Conservation (phyloP, 257 asterid genomes). For the Solanum piurae region DNA sequence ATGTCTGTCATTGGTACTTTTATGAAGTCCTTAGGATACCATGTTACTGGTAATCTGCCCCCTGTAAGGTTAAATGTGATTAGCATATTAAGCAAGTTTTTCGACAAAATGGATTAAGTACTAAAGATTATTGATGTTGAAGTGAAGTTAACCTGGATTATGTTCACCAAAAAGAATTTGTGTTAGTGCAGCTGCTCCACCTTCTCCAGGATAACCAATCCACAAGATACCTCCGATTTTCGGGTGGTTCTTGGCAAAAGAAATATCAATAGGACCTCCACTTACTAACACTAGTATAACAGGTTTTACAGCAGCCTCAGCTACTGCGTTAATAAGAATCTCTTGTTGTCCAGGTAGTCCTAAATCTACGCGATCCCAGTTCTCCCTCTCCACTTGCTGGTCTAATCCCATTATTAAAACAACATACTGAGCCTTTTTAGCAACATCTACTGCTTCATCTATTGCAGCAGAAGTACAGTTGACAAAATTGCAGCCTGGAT, state of each 20-base stretch:
- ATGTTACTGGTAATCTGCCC: slow-evolving; percentile 58
- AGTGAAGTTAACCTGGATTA: slow-evolving; percentile 40
- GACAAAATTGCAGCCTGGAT: slow-evolving; percentile 30
- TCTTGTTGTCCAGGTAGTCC: slow-evolving; percentile 53
- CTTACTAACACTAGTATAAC: slow-evolving; percentile 37
- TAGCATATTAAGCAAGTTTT: neutral
- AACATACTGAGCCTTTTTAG: slow-evolving; percentile 35
- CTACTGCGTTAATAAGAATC: slow-evolving; percentile 23
- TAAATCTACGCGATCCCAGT: slow-evolving; percentile 33
- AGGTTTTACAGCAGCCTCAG: slow-evolving; percentile 32
- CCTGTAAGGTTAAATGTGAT: slow-evolving; percentile 19
- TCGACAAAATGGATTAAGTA: neutral
- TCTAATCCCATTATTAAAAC: slow-evolving; percentile 62
- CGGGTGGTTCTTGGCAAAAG: slow-evolving; percentile 41
- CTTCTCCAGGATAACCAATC: slow-evolving; percentile 74
- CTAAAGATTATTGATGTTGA: neutral
- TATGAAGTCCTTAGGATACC: slow-evolving; percentile 56
- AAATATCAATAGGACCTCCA: slow-evolving; percentile 57
- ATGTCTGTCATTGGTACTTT: slow-evolving; percentile 62
- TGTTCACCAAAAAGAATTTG: slow-evolving; percentile 50
- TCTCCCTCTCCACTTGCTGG: slow-evolving; percentile 45
- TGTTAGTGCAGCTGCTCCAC: slow-evolving; percentile 54
- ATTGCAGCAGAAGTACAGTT: slow-evolving; percentile 34
- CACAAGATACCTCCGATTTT: slow-evolving; percentile 60
- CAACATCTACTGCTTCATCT: slow-evolving; percentile 23